Percentiles rank a stretch among this genome's conserved stretches.
phyloP scores from a whole-genome alignment of 106 monocot genomes.

The Gastrodia elata region DNA sequence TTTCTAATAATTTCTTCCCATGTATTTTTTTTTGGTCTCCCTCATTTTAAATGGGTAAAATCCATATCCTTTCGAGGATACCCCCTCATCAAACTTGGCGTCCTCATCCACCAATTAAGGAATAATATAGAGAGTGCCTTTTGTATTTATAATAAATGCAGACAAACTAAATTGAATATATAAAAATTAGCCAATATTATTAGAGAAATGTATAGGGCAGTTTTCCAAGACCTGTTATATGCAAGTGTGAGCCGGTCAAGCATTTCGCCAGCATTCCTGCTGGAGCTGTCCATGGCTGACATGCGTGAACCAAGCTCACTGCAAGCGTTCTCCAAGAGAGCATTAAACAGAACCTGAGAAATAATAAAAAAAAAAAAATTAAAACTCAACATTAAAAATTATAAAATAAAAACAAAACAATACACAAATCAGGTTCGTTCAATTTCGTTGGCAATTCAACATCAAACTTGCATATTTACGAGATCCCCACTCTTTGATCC shows the following conservation, averaged over 20 bases:
- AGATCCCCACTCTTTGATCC: no score
- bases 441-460: not conserved
- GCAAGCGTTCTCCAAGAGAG: constrained; percentile 79
- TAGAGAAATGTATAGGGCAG: not conserved
- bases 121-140: no score
- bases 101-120: no score
- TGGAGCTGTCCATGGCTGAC: constrained; percentile 99
- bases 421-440: not conserved
- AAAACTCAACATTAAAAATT: not conserved
- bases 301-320: constrained; percentile 95
- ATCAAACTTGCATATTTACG: not conserved
- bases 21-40: no score
- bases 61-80: no score
- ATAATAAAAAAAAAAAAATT: not conserved
- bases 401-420: not conserved
- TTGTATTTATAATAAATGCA: no score
- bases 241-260: constrained; percentile 92
- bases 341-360: constrained; percentile 75
- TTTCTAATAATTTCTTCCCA: no score
- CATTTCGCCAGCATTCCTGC: constrained; percentile 97
- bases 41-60: no score
- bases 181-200: not conserved
- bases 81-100: no score
- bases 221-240: constrained; percentile 71
- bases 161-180: not conserved